Evolutionary conservation across 2,329 filamentous ascomycete species (phyloP), one percentile per base, ranked within the genome.

Genomic region (Plectosphaerella cucumerina): DNA sequence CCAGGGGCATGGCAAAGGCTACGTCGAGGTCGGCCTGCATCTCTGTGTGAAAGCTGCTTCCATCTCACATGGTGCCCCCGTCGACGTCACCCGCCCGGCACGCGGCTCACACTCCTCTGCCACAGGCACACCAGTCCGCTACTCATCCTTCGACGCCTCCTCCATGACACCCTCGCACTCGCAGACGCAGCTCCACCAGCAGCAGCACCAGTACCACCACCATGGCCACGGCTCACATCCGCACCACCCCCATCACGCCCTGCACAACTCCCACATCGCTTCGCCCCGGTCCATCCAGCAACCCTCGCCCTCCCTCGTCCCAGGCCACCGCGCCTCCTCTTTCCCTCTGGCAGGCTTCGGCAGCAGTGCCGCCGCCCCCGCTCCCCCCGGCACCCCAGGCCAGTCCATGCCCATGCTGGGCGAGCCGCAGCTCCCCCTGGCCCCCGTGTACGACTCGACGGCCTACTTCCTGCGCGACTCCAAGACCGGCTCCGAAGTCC

Each of bases 401-500:
- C 26, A 31, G 9, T 11, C 26, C 26, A 31, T 31, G 26, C 26
- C 26, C 26, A 31, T 31, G 26, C 26, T 31, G 26, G 26, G 26
- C 26, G 26, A 31, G 26, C 26, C 26, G 26, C 26, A 3, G 33
- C 22, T 42, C 12, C 26, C 14, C 18, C 31, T 12, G 17, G 43
- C 14, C 14, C 22, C 18, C 59, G 87, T 91, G 1, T 87, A 90
- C 53, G 90, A 97, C 65, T 96, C 90, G 56, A 94, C 91, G 17
- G 93, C 90, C 1, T 97, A 92, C 69, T 97, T 99, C 68, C 88
- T 99, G 57, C 87, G 90, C 35, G 88, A 94, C 53, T 75, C 86
- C 33, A 65, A 72, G 1, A 87, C 84, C 0, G 80, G 82, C 2
- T 80, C 80, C 31, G 93, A 99, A 68, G 82, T 97, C 3, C 81